phyloP scores from a whole-genome alignment of 2,329 filamentous ascomycete genomes.

The Daldinia eschscholtzii region DNA sequence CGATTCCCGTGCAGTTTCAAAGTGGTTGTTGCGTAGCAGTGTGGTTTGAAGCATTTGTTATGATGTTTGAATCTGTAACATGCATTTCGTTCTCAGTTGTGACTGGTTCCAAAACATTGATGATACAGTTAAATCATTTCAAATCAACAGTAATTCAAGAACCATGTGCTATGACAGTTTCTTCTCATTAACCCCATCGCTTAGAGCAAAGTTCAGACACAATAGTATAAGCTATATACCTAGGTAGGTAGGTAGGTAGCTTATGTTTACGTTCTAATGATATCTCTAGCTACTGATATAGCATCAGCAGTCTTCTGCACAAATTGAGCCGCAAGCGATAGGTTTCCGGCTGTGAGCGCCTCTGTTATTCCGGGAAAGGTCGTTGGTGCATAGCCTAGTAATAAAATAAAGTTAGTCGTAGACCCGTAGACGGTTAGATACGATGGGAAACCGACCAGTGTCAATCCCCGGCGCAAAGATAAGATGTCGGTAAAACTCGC shows the following conservation, averaged over 20 bases:
- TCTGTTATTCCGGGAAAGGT: slow-evolving; percentile 53
- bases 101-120: background rate
- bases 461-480: slow-evolving; percentile 63
- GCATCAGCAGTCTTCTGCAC: slow-evolving; percentile 50
- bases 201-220: background rate
- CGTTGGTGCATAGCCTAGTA: slow-evolving; percentile 50
- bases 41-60: no score
- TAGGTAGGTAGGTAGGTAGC: no score
- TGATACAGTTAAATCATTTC: background rate
- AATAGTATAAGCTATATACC: no score
- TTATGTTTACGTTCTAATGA: slow-evolving; percentile 44
- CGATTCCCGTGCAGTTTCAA: no score
- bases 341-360: slow-evolving; percentile 45
- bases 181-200: background rate
- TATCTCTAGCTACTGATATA: slow-evolving; percentile 46
- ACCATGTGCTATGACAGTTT: background rate
- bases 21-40: no score
- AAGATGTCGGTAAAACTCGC: slow-evolving; percentile 62
- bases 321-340: slow-evolving; percentile 48
- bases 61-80: no score
- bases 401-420: slow-evolving; percentile 7
- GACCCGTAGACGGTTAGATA: background rate
- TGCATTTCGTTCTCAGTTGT: background rate
- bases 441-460: slow-evolving; percentile 54
- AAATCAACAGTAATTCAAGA: background rate